Evolutionary conservation across 2,329 filamentous ascomycete species (phyloP), one percentile per base, ranked within the genome.

Genomic region (Paracoccidioides brasiliensis): DNA sequence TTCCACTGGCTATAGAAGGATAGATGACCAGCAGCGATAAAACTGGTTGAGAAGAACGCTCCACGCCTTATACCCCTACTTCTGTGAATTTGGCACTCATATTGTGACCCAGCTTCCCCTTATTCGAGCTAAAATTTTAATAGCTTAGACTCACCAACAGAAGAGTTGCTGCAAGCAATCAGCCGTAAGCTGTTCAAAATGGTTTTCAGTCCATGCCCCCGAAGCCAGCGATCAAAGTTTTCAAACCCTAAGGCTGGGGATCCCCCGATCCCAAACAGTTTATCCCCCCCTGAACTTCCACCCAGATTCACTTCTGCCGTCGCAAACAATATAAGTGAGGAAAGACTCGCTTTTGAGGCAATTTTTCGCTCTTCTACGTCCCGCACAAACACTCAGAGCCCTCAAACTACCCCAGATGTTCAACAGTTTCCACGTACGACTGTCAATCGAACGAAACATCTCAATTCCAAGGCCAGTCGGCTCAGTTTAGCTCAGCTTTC

Each of bases 401-500:
- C 30, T 30, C 41, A 52, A 32, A 32, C 22, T 42, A 22, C 6
- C 6, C 37, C 12, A 2, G 50, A 42, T 42, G 4, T 33, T 4
- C 37, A 33, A 8, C 38, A 42, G 9, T n/a, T 12, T 33, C 35
- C 42, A 38, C 41, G 42, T n/a, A 38, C 32, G 32, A 28, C 41
- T 2, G 50, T 14, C 9, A 32, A 33, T 52, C 22, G 12, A 32
- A 28, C 50, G 4, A 42, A 33, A 28, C 4, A 52, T 10, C 5
- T 49, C 14, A 35, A n/a, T 10, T 12, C 42, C 3, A 54, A 54
- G 30, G n/a, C 33, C 44, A 54, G 53, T 33, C 53, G 53, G 30
- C 37, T 54, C 22, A 57, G 58, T 33, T 40, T 61, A 37, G 54
- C 35, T 12, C 52, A 48, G 9, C 35, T 71, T 9, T 66, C 68